A percentile compares a stretch with the other conserved stretches of the same genome.
phyloP scores from a whole-genome alignment of 73 alveolate species.

The Stentor roeselii region DNA sequence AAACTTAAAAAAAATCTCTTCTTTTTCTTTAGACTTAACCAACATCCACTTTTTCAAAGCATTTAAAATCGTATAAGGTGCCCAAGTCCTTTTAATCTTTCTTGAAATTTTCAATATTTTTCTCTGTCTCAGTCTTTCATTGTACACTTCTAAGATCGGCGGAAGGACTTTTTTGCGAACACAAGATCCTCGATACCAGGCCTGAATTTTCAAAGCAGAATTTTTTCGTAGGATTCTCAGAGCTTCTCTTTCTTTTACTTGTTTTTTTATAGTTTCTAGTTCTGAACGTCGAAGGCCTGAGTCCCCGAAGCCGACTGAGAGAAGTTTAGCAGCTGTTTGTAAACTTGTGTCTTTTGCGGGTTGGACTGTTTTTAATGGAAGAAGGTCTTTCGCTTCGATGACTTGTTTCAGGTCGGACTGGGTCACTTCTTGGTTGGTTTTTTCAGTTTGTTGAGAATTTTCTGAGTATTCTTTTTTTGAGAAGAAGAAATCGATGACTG shows the following conservation, averaged over 20 bases:
- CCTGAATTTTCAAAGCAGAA: not conserved
- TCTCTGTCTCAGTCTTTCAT: slow-evolving; percentile 1
- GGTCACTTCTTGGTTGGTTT: not conserved
- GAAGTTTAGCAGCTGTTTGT: not conserved
- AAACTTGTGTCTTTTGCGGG: not conserved
- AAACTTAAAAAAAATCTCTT: not conserved
- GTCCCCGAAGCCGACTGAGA: not conserved
- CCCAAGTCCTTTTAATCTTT: slow-evolving; percentile 21
- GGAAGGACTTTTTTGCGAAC: not conserved
- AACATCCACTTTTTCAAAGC: not conserved
- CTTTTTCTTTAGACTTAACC: slow-evolving; percentile 6
- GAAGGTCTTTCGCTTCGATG: not conserved
- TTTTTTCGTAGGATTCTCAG: not conserved
- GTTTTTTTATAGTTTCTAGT: not conserved
- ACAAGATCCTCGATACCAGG: not conserved
- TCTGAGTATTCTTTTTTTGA: not conserved
- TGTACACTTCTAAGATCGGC: not conserved
- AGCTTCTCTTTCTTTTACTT: slow-evolving; percentile 14
- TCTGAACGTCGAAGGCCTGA: not conserved
- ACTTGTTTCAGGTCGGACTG: not conserved
- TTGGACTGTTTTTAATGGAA: not conserved
- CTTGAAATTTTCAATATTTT: not conserved
- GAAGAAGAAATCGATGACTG: not conserved
- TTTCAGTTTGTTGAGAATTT: not conserved
- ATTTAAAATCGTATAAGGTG: slow-evolving; percentile 15